phyloP scores from a whole-genome alignment of 768 basidiomycete species.

The Tricholoma hemisulphureum region DNA sequence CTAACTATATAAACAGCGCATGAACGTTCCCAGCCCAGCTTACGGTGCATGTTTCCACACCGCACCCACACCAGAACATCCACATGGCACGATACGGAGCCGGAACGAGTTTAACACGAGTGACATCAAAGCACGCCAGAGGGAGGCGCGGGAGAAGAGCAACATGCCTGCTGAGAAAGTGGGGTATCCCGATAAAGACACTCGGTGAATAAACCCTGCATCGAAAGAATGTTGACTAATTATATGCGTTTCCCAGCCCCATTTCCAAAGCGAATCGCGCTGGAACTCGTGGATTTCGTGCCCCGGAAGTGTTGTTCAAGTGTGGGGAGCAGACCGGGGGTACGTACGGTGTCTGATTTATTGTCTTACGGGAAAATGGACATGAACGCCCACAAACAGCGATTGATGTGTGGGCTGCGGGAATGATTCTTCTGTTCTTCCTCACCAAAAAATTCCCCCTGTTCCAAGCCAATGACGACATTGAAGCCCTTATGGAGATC shows the following conservation, averaged over 20 bases:
- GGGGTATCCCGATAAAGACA: conserved; percentile 76
- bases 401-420: conserved; percentile 95
- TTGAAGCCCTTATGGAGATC: conserved; percentile 95
- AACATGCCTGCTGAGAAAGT: conserved; percentile 61
- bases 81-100: conserved; percentile 62
- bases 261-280: conserved; percentile 92
- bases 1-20: conserved; percentile 41
- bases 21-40: conserved; percentile 43
- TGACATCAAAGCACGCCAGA: conserved; percentile 55
- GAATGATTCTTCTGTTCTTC: conserved; percentile 90
- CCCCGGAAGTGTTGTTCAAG: conserved; percentile 94
- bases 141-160: conserved; percentile 56
- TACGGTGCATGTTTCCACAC: conserved; percentile 78
- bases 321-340: conserved; percentile 92
- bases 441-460: conserved; percentile 90
- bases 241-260: conserved; percentile 44
- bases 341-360: conserved; percentile 26
- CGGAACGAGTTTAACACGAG: conserved; percentile 47
- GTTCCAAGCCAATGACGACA: conserved; percentile 91
- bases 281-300: conserved; percentile 94
- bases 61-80: conserved; percentile 51
- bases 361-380: background rate
- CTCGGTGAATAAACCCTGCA: conserved; percentile 43
- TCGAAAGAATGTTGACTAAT: background rate
- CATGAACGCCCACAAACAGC: conserved; percentile 46